Conservation (phyloP, 1,284 basidiomycete genomes). For the Agaricales sp. region DNA sequence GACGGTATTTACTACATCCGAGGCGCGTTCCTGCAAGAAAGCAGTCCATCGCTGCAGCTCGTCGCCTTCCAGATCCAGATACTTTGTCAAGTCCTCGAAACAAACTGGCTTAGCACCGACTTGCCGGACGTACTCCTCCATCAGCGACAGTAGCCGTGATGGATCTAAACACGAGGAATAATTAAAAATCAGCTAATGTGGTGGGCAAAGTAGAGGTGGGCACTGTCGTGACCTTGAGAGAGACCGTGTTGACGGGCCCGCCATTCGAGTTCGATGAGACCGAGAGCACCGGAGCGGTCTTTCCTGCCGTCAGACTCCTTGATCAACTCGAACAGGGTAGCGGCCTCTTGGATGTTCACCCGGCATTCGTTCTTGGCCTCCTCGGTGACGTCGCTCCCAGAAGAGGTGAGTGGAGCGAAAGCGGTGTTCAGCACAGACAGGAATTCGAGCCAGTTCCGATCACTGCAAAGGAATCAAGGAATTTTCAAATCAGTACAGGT, state of each 20-base stretch:
- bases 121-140: constrained; percentile 59
- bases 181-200: too few relatives aligned
- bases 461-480: constrained; percentile 39
- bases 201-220: too few relatives aligned
- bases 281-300: constrained; percentile 66
- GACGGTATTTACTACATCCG: constrained; percentile 35
- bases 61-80: constrained; percentile 37
- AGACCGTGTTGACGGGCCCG: constrained; percentile 37
- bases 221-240: constrained; percentile 21
- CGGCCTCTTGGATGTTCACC: constrained; percentile 32
- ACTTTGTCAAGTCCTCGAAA: constrained; percentile 74
- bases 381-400: constrained; percentile 18
- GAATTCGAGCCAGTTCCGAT: constrained; percentile 83
- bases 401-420: constrained; percentile 33
- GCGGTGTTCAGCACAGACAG: constrained; percentile 59
- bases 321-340: constrained; percentile 44
- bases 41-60: constrained; percentile 41
- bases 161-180: constrained; percentile 25
- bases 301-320: constrained; percentile 51
- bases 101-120: constrained; percentile 79
- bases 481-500: constrained; percentile 13
- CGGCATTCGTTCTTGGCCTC: constrained; percentile 21
- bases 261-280: constrained; percentile 61
- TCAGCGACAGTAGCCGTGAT: constrained; percentile 29
- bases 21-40: constrained; percentile 38